Percentiles rank a stretch among this genome's conserved stretches.
Conservation (phyloP, 176 grass and related monocot genomes). For the Zea luxurians region DNA sequence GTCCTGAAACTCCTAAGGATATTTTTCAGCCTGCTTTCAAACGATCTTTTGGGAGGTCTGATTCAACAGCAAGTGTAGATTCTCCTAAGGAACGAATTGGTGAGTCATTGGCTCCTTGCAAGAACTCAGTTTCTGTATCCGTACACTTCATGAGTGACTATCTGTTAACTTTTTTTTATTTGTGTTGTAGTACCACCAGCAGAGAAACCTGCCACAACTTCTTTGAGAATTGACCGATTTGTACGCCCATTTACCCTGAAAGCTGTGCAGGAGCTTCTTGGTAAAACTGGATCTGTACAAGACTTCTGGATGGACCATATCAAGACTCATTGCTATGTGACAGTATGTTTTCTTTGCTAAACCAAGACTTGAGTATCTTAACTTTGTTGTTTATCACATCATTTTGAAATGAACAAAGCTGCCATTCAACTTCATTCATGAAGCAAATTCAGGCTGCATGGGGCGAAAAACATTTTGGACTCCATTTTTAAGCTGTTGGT, state of each 20-base stretch:
- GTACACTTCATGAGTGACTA: slow-evolving; percentile 9
- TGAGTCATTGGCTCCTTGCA: slow-evolving; percentile 35
- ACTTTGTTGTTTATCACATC: slow-evolving; percentile 18
- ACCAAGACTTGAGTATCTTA: slow-evolving; percentile 11
- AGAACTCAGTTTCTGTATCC: not conserved
- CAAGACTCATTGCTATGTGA: slow-evolving; percentile 99
- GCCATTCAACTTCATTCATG: not conserved
- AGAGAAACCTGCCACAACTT: slow-evolving; percentile 77
- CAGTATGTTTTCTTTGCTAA: slow-evolving; percentile 57
- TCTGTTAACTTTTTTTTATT: slow-evolving; percentile 19
- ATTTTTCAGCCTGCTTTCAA: slow-evolving; percentile 55
- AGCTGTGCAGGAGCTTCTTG: slow-evolving; percentile 96
- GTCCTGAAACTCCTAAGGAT: slow-evolving; percentile 60
- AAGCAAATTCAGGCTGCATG: not conserved
- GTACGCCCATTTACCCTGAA: slow-evolving; percentile 92
- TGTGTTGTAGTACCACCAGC: slow-evolving; percentile 66
- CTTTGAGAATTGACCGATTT: slow-evolving; percentile 90
- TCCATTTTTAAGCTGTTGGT: not conserved
- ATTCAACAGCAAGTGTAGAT: slow-evolving; percentile 61
- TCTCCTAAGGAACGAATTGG: slow-evolving; percentile 82
- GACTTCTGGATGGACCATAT: slow-evolving; percentile 99
- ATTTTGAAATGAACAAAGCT: not conserved
- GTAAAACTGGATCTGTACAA: slow-evolving; percentile 83
- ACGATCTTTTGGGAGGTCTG: slow-evolving; percentile 64
- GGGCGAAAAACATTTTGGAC: not conserved